Evolutionary conservation across 2,329 filamentous ascomycete genomes (phyloP), one percentile per base, ranked within the genome.

Genomic region (Xylaria sp.): DNA sequence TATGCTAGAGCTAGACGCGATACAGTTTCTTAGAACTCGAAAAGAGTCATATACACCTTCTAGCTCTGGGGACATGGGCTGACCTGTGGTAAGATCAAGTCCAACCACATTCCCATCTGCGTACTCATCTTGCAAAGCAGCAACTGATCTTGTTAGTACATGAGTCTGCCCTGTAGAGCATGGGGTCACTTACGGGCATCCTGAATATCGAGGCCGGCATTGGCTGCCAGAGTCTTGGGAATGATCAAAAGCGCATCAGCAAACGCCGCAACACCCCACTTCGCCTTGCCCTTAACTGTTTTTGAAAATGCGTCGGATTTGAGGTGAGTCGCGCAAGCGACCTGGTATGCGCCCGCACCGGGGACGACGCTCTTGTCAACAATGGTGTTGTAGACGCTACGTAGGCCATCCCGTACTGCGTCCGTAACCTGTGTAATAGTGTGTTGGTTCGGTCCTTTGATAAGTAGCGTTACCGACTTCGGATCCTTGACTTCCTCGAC

Each of bases 361-460:
- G 96, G 96, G 29, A 99, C 93, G 22, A 99, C 96, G 73, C 92
- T 95, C 81, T 91, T 89, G 79, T 99, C 96, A n/a, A 98, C 95
- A 79, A 99, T 98, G 86, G 97, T 97, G 85, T 99, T 99, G 88
- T 97, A 98, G 56, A 98, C 96, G 78, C 93, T 97, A 77, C 96
- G 89, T 73, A 99, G 86, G 69, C 96, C 96, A 78, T 99, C 96
- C 61, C 96, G 89, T 50, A 98, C 96, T 2, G 96, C 96, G 78
- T 99, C 96, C 72, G 94, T 97, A 77, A 99, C 94, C 81, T 99
- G 96, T 15, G 92, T 90, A 75, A 99, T 99, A 68, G 95, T 98
- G 84, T 99, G 96, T 77, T 90, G 86, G 81, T 99, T 99, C 70
- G 96, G 96, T 27, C 96, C 96, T 86, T 98, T 99, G 86, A 99